These are phyloP conservation scores for Psilocybe cubensis DNA, from an alignment of 768 basidiomycete species.

Conservation along the genomic window DNA sequence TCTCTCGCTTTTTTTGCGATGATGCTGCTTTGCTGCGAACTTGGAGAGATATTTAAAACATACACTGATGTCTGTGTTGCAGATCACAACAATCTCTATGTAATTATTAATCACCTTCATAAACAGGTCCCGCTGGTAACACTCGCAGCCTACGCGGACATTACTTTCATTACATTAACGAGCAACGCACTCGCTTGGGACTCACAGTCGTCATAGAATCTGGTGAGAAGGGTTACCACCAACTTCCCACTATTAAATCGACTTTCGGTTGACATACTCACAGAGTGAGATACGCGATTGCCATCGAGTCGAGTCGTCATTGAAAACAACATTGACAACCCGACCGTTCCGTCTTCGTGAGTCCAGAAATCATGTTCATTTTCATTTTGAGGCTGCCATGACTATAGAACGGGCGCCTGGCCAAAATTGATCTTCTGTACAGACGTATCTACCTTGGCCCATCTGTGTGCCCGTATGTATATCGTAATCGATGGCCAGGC, in stretches of 20 bases:
- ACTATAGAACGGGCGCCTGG: neutral
- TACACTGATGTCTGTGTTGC: slow-evolving; percentile 7
- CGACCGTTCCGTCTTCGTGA: neutral
- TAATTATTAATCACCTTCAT: neutral
- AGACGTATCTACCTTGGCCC: neutral
- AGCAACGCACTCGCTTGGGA: too few species aligned
- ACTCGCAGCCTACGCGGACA: neutral
- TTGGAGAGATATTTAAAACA: slow-evolving; percentile 20
- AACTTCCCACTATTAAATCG: neutral
- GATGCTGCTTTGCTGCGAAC: neutral
- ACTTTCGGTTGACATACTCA: neutral
- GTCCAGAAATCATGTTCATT: neutral
- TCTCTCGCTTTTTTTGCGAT: neutral
- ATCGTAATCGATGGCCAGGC: too few species aligned
- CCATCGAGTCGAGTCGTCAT: neutral
- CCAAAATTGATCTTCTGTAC: neutral
- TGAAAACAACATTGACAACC: neutral
- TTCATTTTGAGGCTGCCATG: neutral
- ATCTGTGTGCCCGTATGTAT: too few species aligned
- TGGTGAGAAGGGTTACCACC: neutral
- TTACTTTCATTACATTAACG: neutral
- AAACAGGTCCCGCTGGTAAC: neutral
- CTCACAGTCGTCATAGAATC: neutral
- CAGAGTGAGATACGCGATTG: neutral
- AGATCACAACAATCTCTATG: slow-evolving; percentile 7